Conservation (phyloP, 2,329 filamentous ascomycete species). For the Dryadomyces quercivorus region DNA sequence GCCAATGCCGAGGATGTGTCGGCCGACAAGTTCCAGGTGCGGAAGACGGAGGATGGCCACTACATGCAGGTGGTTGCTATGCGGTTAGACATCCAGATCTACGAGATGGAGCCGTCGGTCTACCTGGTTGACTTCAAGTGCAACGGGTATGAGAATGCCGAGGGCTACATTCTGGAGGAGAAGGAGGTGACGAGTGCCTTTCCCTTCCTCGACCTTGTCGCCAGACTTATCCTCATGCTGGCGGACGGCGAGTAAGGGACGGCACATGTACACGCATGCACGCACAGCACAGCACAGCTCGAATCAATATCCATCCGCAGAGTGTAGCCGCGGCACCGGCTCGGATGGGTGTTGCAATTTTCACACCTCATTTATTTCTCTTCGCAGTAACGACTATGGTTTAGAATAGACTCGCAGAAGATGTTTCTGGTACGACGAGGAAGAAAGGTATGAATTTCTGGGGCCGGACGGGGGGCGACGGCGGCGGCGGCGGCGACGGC, state of each 20-base stretch:
- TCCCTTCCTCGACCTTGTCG: conserved; percentile 89
- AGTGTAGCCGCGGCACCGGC: too few species aligned
- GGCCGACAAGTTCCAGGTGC: conserved; percentile 29
- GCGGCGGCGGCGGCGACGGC: too few species aligned
- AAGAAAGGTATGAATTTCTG: background rate
- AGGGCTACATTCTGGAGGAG: conserved; percentile 69
- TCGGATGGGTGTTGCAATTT: background rate
- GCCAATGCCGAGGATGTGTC: conserved; percentile 18
- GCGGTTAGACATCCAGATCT: conserved; percentile 92
- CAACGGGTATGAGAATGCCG: conserved; percentile 76
- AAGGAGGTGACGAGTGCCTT: conserved; percentile 94
- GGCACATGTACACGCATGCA: too few species aligned
- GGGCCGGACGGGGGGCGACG: too few species aligned
- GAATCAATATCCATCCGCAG: too few species aligned
- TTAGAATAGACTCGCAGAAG: background rate
- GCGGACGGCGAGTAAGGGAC: conserved; percentile 57
- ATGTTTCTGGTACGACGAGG: background rate
- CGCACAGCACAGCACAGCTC: too few species aligned
- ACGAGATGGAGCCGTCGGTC: conserved; percentile 82
- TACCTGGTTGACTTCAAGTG: conserved; percentile 99
- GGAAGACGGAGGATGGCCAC: conserved; percentile 28
- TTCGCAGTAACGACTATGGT: background rate
- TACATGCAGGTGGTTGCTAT: conserved; percentile 68
- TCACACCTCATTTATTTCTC: background rate
- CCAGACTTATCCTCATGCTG: conserved; percentile 82